Evolutionary conservation across 139 green algal genomes (phyloP), one percentile per base, ranked within the genome.

Genomic region (Chara braunii): DNA sequence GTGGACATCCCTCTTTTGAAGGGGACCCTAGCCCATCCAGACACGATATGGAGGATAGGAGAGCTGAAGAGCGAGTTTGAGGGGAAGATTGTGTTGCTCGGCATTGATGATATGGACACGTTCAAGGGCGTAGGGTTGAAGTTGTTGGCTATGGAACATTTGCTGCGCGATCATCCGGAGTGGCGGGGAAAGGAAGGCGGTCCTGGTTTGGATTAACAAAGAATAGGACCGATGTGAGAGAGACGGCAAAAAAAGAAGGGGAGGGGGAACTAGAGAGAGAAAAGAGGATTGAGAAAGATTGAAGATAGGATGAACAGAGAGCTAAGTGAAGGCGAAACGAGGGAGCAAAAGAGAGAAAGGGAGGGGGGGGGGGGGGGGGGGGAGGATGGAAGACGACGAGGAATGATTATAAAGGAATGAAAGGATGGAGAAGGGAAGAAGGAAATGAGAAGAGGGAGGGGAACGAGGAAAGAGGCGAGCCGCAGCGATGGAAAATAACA

Each of bases 71-170:
- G 78, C 6, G 81, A 95, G 80, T 85, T 84, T 37, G 67, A 82
- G 29, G 62, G 64, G 37, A 66, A 64, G 75, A 91, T 70, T 24
- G 78, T 95, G 40, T 66, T 97, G 56, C 57, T 97, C 35, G 92
- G 89, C 5, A 80, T 96, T 34, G 92, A 97, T 63, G 92, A 98
- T 79, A 86, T 97, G 83, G 92, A 98, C 70, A 61, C 88, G 37
- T 98, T 98, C 81, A 98, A 98, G 76, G 85, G 85, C 33, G n/a
- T n/a, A n/a, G 63, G 86, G 50, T 76, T 90, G 9, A 92, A 91
- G 69, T 51, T 88, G 43, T 60, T 78, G 52, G 90, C 89, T 0
- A 86, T 92, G 65, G 85, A 95, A 71, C 60, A 80, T 6, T 64
- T 98, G 56, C 78, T 98, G 73, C 80, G 88, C 18, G 64, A 88